Percentiles rank a stretch among this genome's conserved stretches.
phyloP scores from a whole-genome alignment of 2,329 filamentous ascomycete genomes.

The Penicillium sp. region DNA sequence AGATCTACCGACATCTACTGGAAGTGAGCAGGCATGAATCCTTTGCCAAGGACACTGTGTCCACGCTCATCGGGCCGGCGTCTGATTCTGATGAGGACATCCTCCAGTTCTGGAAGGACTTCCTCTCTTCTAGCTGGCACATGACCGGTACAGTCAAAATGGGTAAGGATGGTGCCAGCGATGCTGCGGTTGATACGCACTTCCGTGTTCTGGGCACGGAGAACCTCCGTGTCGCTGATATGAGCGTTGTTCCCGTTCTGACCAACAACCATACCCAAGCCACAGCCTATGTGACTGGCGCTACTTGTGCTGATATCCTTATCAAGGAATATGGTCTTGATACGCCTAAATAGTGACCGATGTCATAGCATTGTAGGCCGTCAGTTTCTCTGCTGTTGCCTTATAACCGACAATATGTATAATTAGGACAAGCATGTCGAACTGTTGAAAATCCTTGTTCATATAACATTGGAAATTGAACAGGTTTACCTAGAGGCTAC shows the following conservation, averaged over 20 bases:
- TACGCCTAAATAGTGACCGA: not conserved
- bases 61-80: conserved; percentile 45
- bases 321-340: conserved; percentile 46
- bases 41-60: conserved; percentile 48
- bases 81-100: conserved; percentile 57
- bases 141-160: conserved; percentile 60
- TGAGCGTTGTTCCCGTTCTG: conserved; percentile 45
- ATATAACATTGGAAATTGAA: no score
- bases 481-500: no score
- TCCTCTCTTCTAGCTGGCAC: conserved; percentile 52
- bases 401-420: no score
- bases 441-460: no score
- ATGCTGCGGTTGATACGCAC: conserved; percentile 50
- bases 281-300: conserved; percentile 55
- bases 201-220: conserved; percentile 43
- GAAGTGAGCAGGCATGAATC: conserved; percentile 45
- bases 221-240: conserved; percentile 43
- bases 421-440: no score
- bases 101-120: conserved; percentile 47
- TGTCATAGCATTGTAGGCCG: not conserved
- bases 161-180: conserved; percentile 47
- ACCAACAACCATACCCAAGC: conserved; percentile 54
- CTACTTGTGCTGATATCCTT: conserved; percentile 53
- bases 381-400: no score
- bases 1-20: conserved; percentile 48